Evolutionary conservation across 106 monocot species (phyloP), one percentile per base, ranked within the genome.

Genomic region (Narthecium ossifragum): DNA sequence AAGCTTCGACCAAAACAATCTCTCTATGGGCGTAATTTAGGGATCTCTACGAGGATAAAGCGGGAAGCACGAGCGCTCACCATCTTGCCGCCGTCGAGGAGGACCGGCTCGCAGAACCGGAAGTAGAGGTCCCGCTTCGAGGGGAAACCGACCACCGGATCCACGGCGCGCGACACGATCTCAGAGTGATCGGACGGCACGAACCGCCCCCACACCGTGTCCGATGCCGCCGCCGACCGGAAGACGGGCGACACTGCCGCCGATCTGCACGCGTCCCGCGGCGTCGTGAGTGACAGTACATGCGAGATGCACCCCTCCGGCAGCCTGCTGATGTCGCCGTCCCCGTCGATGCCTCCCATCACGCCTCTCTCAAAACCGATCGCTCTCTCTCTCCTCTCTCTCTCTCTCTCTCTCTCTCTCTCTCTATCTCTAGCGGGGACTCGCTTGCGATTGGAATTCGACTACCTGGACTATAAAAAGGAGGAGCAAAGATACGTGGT

Each of bases 101-200:
- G 70, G 45, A 84, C 24, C 15, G 76, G 67, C 0, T 59, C 14
- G 68, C 79, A 85, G 24, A 79, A 61, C 0, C 68, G 72, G 34
- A 70, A 66, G 65, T 55, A 84, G 50, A 84, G 75, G 1, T 79
- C 75, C 55, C 32, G 66, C 59, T 61, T 75, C 38, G 80, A 80
- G 10, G 53, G 6, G 43, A 53, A 73, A 24, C 34, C 48, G 20
- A 69, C 49, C n/a, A 68, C 51, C 11, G 40, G 53, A 50, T 52
- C 45, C 17, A 53, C 73, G 20, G 73, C 57, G 26, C 80, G 60
- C 8, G 77, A 46, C 8, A 80, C 26, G 33, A 80, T 64, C 30
- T 57, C 66, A 6, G 6, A 5, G 58, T 53, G 55, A 31, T 80
- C 76, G 26, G 70, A 2, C 57, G 80, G 80, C 14, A 80, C 63